Percentiles rank a stretch among this genome's conserved stretches.
Evolutionary conservation across 2,329 filamentous ascomycete species (phyloP).

Genomic region (Monosporascus cannonballus): DNA sequence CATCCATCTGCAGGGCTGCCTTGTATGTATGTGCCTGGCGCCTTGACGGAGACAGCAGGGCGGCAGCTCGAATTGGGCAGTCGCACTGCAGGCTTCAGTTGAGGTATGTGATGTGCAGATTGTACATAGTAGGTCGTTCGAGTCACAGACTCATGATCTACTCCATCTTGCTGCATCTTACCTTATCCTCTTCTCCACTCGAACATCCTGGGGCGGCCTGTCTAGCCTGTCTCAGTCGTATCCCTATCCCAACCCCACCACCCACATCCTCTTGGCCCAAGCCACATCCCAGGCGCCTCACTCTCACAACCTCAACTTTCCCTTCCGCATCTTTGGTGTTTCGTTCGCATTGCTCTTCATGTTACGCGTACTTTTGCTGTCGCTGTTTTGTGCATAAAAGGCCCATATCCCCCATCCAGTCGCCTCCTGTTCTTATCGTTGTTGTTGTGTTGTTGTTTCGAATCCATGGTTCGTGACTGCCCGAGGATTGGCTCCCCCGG

Average conservation of each 20-base stretch:
- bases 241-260: constrained; percentile 9
- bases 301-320: constrained; percentile 20
- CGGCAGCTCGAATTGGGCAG: constrained; percentile 1
- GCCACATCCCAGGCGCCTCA: constrained; percentile 24
- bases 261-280: constrained; percentile 19
- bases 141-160: constrained; percentile 13
- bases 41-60: not conserved
- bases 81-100: not conserved
- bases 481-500: constrained; percentile 9
- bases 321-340: constrained; percentile 10
- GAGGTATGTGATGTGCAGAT: constrained; percentile 4
- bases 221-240: not conserved
- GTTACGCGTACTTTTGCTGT: constrained; percentile 8
- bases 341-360: constrained; percentile 17
- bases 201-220: not conserved
- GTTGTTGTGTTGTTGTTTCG: constrained; percentile 2
- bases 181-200: not conserved
- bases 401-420: constrained; percentile 1
- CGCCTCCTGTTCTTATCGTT: constrained; percentile 1
- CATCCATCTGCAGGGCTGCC: not conserved
- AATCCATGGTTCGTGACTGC: constrained; percentile 19
- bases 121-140: not conserved
- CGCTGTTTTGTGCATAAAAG: constrained; percentile 18
- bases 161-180: constrained; percentile 3
- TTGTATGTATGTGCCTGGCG: constrained; percentile 1